Conservation (phyloP, 2,329 filamentous ascomycete genomes). For the Akanthomyces muscarius region DNA sequence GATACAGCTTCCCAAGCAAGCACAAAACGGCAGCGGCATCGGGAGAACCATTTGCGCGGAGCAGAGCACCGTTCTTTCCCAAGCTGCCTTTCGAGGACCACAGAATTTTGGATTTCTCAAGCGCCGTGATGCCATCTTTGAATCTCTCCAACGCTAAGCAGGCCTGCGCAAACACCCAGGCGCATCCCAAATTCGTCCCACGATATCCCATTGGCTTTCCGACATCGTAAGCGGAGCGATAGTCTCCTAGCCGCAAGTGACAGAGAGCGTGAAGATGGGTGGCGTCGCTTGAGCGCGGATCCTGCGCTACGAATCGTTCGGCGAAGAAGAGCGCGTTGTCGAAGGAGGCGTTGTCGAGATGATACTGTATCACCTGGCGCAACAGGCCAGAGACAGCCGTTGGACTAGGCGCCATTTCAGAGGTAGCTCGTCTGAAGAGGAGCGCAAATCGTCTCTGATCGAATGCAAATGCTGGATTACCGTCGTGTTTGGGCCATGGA, state of each 20-base stretch:
- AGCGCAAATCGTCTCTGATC: background rate
- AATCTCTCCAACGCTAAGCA: constrained; percentile 75
- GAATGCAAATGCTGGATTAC: constrained; percentile 1
- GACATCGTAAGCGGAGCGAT: constrained; percentile 80
- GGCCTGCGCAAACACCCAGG: constrained; percentile 87
- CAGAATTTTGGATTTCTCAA: constrained; percentile 75
- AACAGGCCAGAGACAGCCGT: constrained; percentile 49
- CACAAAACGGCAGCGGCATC: constrained; percentile 82
- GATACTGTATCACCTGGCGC: constrained; percentile 59
- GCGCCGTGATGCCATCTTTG: constrained; percentile 73
- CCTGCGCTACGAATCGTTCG: constrained; percentile 78
- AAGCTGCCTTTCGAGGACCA: constrained; percentile 75
- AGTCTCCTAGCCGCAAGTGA: constrained; percentile 76
- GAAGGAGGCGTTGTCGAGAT: constrained; percentile 83
- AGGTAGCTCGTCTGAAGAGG: background rate
- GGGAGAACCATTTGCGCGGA: constrained; percentile 64
- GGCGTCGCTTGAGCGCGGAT: constrained; percentile 75
- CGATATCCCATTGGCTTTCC: constrained; percentile 67
- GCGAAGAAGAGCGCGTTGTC: constrained; percentile 93
- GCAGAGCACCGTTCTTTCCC: constrained; percentile 76
- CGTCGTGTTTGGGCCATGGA: constrained; percentile 13
- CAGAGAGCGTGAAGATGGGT: constrained; percentile 80
- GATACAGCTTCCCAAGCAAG: constrained; percentile 81
- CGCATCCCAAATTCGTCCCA: constrained; percentile 76
- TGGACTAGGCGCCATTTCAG: constrained; percentile 50